Evolutionary conservation across 2,329 filamentous ascomycete genomes (phyloP), one percentile per base, ranked within the genome.

Genomic region (Epichloe sp.): DNA sequence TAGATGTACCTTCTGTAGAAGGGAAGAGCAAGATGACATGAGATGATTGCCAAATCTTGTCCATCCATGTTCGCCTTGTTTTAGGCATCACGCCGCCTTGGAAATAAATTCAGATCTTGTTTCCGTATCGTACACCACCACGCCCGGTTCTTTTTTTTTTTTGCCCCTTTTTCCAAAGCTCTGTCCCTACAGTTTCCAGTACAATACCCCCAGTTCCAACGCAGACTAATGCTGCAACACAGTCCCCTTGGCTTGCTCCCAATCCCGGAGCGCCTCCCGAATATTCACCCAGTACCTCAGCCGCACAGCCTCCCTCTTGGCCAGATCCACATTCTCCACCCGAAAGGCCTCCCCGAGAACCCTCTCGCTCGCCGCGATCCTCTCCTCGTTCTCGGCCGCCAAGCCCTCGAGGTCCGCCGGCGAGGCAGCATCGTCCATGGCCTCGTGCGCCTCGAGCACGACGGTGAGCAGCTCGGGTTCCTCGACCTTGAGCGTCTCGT

Each of bases 251-350:
- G 88, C 90, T 60, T 75, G 80, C 73, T 95, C 88, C 90, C 91
- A 96, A 55, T 83, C 79, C 63, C 85, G 74, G 61, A 96, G 71
- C 45, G 82, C 86, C 66, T 94, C 85, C 55, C 81, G 77, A 54
- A 97, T 83, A 68, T 90, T 95, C 51, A 85, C 77, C 91, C 91
- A 96, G 71, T 96, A 97, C 65, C 88, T 75, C 70, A 96, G 68
- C 65, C 78, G 75, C 2, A 95, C 81, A 44, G 83, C 82, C 75
- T 94, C 88, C 54, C 64, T 68, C 68, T 78, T 82, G 15, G 89
- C 91, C 8, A 55, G 68, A 41, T 82, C 75, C 40, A 86, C 63
- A 62, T 91, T 79, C 47, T 84, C 85, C 8, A 1, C 60, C 55
- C 70, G 73, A 63, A 97, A 91, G 0, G 82, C 79, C 50, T 65